A percentile compares a stretch with the other conserved stretches of the same genome.
Conservation (phyloP, 1,284 basidiomycete genomes). For the Marasmius fiardii region DNA sequence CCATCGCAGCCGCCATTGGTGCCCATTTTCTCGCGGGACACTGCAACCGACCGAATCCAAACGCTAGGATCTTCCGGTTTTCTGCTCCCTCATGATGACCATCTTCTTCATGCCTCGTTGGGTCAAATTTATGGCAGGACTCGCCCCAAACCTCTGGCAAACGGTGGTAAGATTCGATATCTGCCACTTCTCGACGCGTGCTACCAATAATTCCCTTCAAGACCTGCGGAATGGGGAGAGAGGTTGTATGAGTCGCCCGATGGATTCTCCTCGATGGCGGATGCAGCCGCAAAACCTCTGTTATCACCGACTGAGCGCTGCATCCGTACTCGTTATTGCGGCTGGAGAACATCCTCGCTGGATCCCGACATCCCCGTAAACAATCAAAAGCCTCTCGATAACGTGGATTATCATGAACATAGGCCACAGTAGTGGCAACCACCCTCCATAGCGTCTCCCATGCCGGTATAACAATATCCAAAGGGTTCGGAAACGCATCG, state of each 20-base stretch:
- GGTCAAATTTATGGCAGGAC: slow-evolving; percentile 35
- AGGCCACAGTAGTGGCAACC: slow-evolving; percentile 42
- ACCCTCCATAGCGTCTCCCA: slow-evolving; percentile 64
- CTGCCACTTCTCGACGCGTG: slow-evolving; percentile 28
- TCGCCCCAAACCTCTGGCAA: slow-evolving; percentile 35
- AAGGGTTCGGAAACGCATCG: slow-evolving; percentile 30
- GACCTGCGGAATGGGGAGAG: slow-evolving; percentile 16
- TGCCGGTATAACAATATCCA: slow-evolving; percentile 51
- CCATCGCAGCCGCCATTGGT: slow-evolving; percentile 42
- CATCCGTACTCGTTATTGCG: slow-evolving; percentile 17
- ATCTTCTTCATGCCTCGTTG: slow-evolving; percentile 34
- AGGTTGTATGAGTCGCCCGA: slow-evolving; percentile 18
- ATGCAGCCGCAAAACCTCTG: slow-evolving; percentile 43
- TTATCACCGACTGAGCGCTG: slow-evolving; percentile 37
- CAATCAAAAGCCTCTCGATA: slow-evolving; percentile 29
- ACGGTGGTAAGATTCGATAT: slow-evolving; percentile 40
- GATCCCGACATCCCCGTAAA: slow-evolving; percentile 34
- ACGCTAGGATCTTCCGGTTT: slow-evolving; percentile 31
- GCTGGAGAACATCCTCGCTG: slow-evolving; percentile 27
- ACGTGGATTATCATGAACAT: slow-evolving; percentile 26
- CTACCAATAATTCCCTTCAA: slow-evolving; percentile 8
- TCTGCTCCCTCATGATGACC: slow-evolving; percentile 7
- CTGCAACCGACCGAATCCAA: slow-evolving; percentile 38
- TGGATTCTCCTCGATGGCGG: slow-evolving; percentile 44
- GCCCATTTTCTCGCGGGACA: slow-evolving; percentile 48